phyloP scores from a whole-genome alignment of 495 filamentous ascomycete genomes.

The Talaromyces wortmannii region DNA sequence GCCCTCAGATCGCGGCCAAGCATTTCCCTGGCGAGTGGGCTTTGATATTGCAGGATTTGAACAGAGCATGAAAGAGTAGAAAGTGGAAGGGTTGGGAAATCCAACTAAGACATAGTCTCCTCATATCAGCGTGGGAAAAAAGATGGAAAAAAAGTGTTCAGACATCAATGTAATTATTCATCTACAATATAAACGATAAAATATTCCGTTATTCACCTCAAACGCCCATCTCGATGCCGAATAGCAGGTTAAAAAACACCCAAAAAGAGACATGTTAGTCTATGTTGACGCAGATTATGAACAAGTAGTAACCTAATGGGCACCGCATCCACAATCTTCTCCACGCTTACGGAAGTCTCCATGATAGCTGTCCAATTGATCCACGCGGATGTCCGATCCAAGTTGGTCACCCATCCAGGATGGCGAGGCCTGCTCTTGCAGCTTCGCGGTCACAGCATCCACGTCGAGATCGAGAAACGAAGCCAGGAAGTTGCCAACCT shows the following conservation, averaged over 20 bases:
- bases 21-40: not conserved
- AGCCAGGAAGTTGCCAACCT: constrained; percentile 74
- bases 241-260: not conserved
- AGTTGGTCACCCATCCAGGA: constrained; percentile 39
- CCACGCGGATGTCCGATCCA: constrained; percentile 24
- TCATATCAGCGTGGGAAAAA: no score
- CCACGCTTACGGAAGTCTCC: constrained; percentile 42
- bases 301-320: not conserved
- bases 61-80: not conserved
- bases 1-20: not conserved
- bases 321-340: constrained; percentile 31
- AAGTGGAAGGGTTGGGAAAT: not conserved
- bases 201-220: not conserved
- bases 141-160: no score
- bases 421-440: constrained; percentile 48
- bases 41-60: not conserved
- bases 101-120: not conserved
- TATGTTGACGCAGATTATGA: not conserved
- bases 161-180: no score
- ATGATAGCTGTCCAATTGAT: constrained; percentile 41
- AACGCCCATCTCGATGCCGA: not conserved
- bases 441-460: constrained; percentile 62
- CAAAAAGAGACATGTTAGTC: no score
- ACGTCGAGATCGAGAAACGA: constrained; percentile 78
- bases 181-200: no score